Evolutionary conservation across 202 grass and related monocot species (phyloP), one percentile per base, ranked within the genome.

Genomic region (Panicum hallii): DNA sequence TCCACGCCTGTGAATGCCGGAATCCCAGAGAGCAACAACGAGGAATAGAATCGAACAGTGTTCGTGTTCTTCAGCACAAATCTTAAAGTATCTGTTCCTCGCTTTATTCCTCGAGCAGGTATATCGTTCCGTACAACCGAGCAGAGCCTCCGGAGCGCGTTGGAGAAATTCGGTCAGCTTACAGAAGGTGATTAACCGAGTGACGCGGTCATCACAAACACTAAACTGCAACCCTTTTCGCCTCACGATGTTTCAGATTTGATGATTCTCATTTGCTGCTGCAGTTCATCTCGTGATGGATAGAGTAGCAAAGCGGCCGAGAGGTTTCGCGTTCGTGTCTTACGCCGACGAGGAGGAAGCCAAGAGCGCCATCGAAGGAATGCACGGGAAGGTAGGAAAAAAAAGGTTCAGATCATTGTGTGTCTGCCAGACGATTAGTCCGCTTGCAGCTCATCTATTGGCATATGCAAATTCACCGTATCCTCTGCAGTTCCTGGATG

Each of bases 281-380:
- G 79, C 85, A 93, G 91, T 92, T 40, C 84, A 86, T 52, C 83
- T 97, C 55, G 94, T 97, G 74, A 92, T 97, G 91, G 91, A 97
- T 76, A 83, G 79, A 68, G 80, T 88, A 58, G 89, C 94, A 32
- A 92, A 92, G 4, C 82, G 89, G 55, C 83, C 87, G 23, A 92
- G 91, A 79, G 94, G 94, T 30, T 93, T 86, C 82, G 91, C 94
- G 36, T 97, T 92, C 81, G 76, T 97, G 68, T 67, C 84, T 6
- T 97, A 92, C 58, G 65, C 87, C 32, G 84, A 49, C 3, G 87
- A 93, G 63, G 85, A 88, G 69, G 89, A 97, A 90, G 83, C 87
- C 30, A 86, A 56, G 68, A 72, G 67, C 23, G 91, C 89, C 79
- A 91, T 92, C 14, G 79, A 93, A 83, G 91, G 87, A 34, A 93